These are phyloP conservation scores for Candida railenensis DNA, from an alignment of 805 yeast species.

Conservation along the genomic window DNA sequence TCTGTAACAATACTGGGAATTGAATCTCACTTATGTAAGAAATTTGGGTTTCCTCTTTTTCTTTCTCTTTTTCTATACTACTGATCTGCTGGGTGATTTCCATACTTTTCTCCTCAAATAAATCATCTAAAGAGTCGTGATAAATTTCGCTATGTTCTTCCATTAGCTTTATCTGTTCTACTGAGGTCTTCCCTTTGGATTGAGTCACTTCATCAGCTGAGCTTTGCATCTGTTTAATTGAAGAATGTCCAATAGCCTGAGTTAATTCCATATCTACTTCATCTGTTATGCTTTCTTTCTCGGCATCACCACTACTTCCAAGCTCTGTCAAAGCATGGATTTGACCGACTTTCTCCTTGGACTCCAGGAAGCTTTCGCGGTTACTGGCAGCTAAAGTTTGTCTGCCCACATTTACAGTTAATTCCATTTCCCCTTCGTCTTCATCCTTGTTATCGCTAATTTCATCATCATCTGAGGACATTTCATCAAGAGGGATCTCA, in stretches of 20 bases:
- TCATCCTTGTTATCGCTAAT: conserved; percentile 9
- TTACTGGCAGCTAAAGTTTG: neutral
- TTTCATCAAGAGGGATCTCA: neutral
- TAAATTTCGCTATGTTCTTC: neutral
- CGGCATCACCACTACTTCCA: neutral
- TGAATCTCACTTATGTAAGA: conserved; percentile 20
- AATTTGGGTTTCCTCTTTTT: too few relatives aligned
- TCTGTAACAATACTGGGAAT: conserved; percentile 6
- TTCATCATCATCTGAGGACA: neutral
- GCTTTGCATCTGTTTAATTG: neutral
- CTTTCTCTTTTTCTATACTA: conserved; percentile 4
- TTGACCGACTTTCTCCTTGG: neutral
- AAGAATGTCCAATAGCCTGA: conserved; percentile 10
- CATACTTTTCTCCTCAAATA: conserved; percentile 2
- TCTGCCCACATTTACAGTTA: conserved; percentile 13
- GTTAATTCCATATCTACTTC: conserved; percentile 24
- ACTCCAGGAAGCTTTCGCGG: neutral
- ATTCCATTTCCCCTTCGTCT: conserved; percentile 21
- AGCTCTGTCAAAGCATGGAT: neutral
- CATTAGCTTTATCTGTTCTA: neutral
- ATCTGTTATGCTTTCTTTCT: neutral
- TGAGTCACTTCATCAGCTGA: neutral
- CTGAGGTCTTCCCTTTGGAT: neutral
- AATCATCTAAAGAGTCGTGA: conserved; percentile 1
- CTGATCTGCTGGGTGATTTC: conserved; percentile 3